Evolutionary conservation across 306 rosid species (phyloP), one percentile per base, ranked within the genome.

Genomic region (Comarum palustre): DNA sequence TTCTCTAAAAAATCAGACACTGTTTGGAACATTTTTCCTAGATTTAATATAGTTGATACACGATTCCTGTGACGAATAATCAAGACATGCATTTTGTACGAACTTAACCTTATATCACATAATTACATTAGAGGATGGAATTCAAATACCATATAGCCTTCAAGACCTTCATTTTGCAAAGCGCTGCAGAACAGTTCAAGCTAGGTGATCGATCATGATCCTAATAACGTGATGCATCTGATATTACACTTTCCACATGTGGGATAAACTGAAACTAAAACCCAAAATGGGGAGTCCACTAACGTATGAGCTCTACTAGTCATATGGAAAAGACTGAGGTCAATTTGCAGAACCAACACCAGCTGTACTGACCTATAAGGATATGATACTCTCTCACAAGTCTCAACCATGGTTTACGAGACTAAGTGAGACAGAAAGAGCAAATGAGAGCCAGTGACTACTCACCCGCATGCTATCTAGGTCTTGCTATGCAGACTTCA

Each of bases 241-340:
- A 29, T 13, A 27, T 39, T 27, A 27, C 38, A 58, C 38, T 27
- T 29, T 58, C 19, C 11, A 8, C 66, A 55, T 6, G 6, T 13
- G 20, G 6, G 25, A 12, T 11, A 10, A 65, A n/a, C 19, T 17
- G 51, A 68, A 25, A 5, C 59, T 47, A 66, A 51, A 60, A 45
- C 72, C 82, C 66, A 54, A 68, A 83, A 79, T 87, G 80, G 83
- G 51, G 65, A 64, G 54, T 72, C 87, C 89, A 82, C 86, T 83
- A 48, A 61, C 47, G 47, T n/a, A 43, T 12, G 48, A 78, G 66
- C 65, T 19, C 61, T 57, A 66, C 13, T 41, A 74, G 65, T 46
- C 81, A 52, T 27, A 22, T 39, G 8, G 42, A 39, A 39, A 1
- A 39, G 25, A 42, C 17, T 24, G 9, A 54, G 64, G 54, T 69